phyloP scores from a whole-genome alignment of 805 yeast species.

The Komagataella populi region DNA sequence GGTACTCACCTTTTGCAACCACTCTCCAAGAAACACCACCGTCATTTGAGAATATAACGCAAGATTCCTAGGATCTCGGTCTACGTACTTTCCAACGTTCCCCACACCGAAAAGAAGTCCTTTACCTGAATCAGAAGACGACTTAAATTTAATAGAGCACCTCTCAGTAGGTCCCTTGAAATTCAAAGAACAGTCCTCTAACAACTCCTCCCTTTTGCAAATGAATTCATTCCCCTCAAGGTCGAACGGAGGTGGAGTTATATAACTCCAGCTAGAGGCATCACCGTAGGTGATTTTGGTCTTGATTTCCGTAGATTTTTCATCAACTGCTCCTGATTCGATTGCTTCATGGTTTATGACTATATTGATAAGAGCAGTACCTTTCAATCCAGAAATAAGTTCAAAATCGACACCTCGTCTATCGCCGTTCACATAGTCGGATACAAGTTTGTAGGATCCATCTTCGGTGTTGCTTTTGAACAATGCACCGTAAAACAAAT shows the following conservation, averaged over 20 bases:
- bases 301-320: slow-evolving; percentile 24
- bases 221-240: slow-evolving; percentile 40
- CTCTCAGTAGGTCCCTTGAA: slow-evolving; percentile 88
- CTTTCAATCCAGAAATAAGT: slow-evolving; percentile 35
- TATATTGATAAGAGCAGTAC: slow-evolving; percentile 61
- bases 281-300: slow-evolving; percentile 78
- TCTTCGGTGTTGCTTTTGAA: not conserved
- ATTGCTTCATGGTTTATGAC: slow-evolving; percentile 41
- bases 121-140: slow-evolving; percentile 75
- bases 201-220: slow-evolving; percentile 29
- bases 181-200: slow-evolving; percentile 64
- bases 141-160: slow-evolving; percentile 68
- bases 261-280: slow-evolving; percentile 73
- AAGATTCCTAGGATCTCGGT: slow-evolving; percentile 31
- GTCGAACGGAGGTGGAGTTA: slow-evolving; percentile 59
- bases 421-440: not conserved
- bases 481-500: not conserved
- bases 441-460: not conserved
- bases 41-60: slow-evolving; percentile 65
- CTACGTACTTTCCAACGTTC: slow-evolving; percentile 61
- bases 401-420: not conserved
- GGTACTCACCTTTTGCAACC: slow-evolving; percentile 53
- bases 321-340: slow-evolving; percentile 9
- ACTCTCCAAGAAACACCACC: slow-evolving; percentile 91
- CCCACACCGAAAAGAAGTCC: slow-evolving; percentile 89